These are phyloP conservation scores for Paspalum notatum DNA, from an alignment of 176 grass and related monocot species.

Conservation along the genomic window DNA sequence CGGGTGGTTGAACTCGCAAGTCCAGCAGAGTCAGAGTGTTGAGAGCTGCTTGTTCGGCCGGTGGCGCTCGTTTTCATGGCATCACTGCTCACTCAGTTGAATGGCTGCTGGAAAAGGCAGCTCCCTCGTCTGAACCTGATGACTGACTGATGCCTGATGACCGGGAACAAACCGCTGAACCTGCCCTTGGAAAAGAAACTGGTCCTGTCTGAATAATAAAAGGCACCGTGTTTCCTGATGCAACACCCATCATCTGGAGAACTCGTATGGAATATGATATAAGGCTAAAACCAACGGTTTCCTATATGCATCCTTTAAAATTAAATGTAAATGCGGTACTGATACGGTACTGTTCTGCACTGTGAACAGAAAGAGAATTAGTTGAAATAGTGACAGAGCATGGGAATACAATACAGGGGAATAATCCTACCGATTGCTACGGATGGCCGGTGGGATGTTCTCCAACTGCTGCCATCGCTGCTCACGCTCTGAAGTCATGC, in stretches of 20 bases:
- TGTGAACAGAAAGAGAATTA: no score
- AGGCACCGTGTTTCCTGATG: neutral
- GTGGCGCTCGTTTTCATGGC: neutral
- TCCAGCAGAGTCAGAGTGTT: neutral
- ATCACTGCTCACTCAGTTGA: neutral
- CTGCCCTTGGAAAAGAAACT: neutral
- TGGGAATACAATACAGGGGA: no score
- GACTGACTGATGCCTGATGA: neutral
- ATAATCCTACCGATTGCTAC: no score
- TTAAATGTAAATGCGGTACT: no score
- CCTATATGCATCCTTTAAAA: no score
- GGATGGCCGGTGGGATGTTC: neutral
- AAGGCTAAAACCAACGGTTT: no score
- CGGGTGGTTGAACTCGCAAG: neutral
- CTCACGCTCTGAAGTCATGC: neutral
- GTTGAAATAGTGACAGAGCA: no score
- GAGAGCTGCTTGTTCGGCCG: neutral
- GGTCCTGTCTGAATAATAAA: neutral
- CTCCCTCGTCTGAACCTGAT: neutral
- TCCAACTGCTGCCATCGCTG: neutral
- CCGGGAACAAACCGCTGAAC: neutral
- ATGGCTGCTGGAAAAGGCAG: constrained; percentile 18
- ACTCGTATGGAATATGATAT: no score
- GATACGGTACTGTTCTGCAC: no score
- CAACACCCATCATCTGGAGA: neutral